Conservation (phyloP, 2,329 filamentous ascomycete species). For the Aschersonia sp. region DNA sequence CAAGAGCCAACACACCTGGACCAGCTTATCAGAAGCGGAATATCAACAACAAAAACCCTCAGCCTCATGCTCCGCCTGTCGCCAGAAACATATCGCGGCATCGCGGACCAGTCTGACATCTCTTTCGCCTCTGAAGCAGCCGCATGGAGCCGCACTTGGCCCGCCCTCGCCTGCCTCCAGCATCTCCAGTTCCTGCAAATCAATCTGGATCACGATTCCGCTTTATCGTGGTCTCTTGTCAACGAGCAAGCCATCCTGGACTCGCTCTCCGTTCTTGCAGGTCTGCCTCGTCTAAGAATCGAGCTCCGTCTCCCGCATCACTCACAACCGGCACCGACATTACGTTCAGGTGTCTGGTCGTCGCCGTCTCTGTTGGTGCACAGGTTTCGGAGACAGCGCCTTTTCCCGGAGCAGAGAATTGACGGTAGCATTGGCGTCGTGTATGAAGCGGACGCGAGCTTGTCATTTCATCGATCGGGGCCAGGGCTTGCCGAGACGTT, state of each 20-base stretch:
- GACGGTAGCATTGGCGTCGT: conserved; percentile 4
- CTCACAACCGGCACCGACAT: background rate
- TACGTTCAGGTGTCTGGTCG: background rate
- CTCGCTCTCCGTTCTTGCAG: background rate
- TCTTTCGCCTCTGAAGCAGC: background rate
- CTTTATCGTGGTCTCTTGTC: conserved; percentile 3
- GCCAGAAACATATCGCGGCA: background rate
- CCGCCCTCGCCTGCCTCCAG: background rate
- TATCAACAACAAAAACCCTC: background rate
- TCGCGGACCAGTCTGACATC: background rate
- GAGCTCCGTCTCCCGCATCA: conserved; percentile 1
- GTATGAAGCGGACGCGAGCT: conserved; percentile 5
- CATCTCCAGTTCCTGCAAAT: conserved; percentile 1
- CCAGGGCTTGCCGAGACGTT: background rate
- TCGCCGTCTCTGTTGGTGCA: background rate
- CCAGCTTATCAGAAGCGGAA: background rate
- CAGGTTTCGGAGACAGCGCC: conserved; percentile 3
- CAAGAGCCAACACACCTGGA: background rate
- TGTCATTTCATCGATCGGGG: conserved; percentile 2
- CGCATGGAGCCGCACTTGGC: conserved; percentile 1
- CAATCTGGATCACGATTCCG: conserved; percentile 4
- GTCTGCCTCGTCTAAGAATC: background rate
- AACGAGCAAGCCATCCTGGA: conserved; percentile 2
- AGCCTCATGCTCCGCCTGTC: background rate
- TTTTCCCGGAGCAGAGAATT: conserved; percentile 2